Conservation (phyloP, 2,329 filamentous ascomycete species). For the Aureobasidium pullulans region DNA sequence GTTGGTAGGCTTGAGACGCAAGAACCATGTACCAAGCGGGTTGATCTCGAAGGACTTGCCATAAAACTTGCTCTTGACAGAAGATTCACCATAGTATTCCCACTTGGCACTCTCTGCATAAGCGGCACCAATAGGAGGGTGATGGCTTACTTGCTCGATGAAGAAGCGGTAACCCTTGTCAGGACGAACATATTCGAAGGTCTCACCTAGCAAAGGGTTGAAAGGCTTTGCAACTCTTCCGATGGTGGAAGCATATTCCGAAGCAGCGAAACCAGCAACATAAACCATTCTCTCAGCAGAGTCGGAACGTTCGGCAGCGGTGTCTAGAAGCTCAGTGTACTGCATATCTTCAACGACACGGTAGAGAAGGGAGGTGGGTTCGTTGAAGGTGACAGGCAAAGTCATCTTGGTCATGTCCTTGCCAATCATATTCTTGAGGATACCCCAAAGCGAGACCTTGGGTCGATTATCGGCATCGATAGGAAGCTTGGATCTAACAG, state of each 20-base stretch:
- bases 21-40: slow-evolving; percentile 92
- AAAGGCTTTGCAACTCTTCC: slow-evolving; percentile 96
- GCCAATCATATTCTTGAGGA: slow-evolving; percentile 98
- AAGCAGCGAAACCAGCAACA: slow-evolving; percentile 90
- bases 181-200: slow-evolving; percentile 89
- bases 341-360: slow-evolving; percentile 97
- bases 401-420: slow-evolving; percentile 99
- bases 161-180: slow-evolving; percentile 99
- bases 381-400: slow-evolving; percentile 94
- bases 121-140: slow-evolving; percentile 88
- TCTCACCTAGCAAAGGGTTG: slow-evolving; percentile 92
- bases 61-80: slow-evolving; percentile 93
- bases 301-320: slow-evolving; percentile 75
- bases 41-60: slow-evolving; percentile 97
- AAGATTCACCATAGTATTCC: slow-evolving; percentile 94
- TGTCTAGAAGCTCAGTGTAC: slow-evolving; percentile 86
- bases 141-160: slow-evolving; percentile 96
- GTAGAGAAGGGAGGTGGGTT: slow-evolving; percentile 90
- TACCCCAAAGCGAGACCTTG: slow-evolving; percentile 92
- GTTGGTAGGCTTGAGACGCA: slow-evolving; percentile 71
- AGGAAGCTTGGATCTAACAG: slow-evolving; percentile 69
- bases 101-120: slow-evolving; percentile 88
- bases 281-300: slow-evolving; percentile 90
- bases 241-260: slow-evolving; percentile 94
- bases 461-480: slow-evolving; percentile 89